Conservation (phyloP, 352 stramenopile species). For the Phytophthora cactorum region DNA sequence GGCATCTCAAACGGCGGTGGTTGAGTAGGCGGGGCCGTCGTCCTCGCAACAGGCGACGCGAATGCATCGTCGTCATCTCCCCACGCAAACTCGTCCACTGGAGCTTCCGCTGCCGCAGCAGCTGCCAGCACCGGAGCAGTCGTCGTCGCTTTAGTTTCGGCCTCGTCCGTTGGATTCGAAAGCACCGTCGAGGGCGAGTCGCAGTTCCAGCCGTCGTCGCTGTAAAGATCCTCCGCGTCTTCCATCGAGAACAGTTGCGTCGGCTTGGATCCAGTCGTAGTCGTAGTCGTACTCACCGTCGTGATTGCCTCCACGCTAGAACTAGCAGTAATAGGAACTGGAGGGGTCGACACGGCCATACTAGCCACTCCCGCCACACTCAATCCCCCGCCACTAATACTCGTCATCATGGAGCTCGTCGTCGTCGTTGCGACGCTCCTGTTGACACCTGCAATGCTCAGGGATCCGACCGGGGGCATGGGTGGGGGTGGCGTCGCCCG, state of each 20-base stretch:
- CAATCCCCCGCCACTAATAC: background rate
- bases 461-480: constrained; percentile 13
- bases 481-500: constrained; percentile 11
- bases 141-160: constrained; percentile 13
- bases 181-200: constrained; percentile 78
- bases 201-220: constrained; percentile 74
- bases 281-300: background rate
- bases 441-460: constrained; percentile 16
- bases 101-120: constrained; percentile 11
- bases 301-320: constrained; percentile 5
- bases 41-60: constrained; percentile 21
- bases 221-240: constrained; percentile 65
- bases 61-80: constrained; percentile 46
- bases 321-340: background rate
- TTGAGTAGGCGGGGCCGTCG: constrained; percentile 8
- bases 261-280: constrained; percentile 22
- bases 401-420: constrained; percentile 14
- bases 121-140: background rate
- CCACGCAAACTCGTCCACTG: constrained; percentile 53
- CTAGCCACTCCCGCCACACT: background rate
- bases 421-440: constrained; percentile 10
- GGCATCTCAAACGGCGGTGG: constrained; percentile 6
- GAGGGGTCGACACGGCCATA: background rate
- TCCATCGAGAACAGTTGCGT: constrained; percentile 82
- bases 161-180: constrained; percentile 43